A percentile compares a stretch with the other conserved stretches of the same genome.
Conservation (phyloP, 805 yeast genomes). For the Geotrichum ghanense region DNA sequence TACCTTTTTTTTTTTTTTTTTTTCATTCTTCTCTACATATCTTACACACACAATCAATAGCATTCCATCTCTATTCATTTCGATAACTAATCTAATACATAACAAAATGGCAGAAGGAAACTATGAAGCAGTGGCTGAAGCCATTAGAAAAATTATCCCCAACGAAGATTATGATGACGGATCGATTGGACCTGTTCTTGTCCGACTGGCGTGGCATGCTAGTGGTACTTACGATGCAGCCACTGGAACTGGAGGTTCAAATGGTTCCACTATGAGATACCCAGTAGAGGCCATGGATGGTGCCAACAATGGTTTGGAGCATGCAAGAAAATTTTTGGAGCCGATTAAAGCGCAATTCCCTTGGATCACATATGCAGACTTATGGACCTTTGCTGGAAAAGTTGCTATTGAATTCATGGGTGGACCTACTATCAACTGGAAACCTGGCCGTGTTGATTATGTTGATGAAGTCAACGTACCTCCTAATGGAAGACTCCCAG, state of each 20-base stretch:
- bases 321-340: constrained; percentile 45
- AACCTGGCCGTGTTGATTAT: constrained; percentile 57
- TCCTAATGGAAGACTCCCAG: constrained; percentile 51
- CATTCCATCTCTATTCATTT: not conserved
- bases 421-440: constrained; percentile 68
- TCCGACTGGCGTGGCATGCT: constrained; percentile 79
- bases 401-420: constrained; percentile 50
- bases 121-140: constrained; percentile 30
- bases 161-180: constrained; percentile 51
- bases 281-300: constrained; percentile 33
- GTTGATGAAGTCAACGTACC: constrained; percentile 44
- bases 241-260: constrained; percentile 41
- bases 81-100: not conserved
- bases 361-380: constrained; percentile 52
- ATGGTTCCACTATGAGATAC: constrained; percentile 44
- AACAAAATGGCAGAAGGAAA: constrained; percentile 14
- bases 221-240: constrained; percentile 64
- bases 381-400: constrained; percentile 65
- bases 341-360: constrained; percentile 47
- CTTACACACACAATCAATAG: no score
- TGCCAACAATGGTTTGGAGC: constrained; percentile 39
- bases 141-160: constrained; percentile 26
- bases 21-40: no score
- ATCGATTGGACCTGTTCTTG: constrained; percentile 62
- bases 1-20: no score